Evolutionary conservation across 768 basidiomycete genomes (phyloP).

Genomic region (Pleurotus ostreatus): DNA sequence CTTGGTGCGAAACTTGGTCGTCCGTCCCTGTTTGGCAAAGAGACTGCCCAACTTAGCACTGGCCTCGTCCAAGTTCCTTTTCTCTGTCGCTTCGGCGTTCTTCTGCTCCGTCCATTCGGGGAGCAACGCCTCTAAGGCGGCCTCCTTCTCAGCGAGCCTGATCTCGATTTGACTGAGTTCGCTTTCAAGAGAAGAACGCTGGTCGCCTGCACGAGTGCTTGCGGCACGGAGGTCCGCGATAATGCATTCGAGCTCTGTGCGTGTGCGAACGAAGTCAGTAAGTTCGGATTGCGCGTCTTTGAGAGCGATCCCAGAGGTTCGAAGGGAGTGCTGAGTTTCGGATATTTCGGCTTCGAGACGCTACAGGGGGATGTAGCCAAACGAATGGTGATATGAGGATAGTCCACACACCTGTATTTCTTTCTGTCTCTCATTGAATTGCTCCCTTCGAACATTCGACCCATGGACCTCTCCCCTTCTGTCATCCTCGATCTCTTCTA

Average conservation of each 20-base stretch:
- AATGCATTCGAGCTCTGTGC: constrained; percentile 83
- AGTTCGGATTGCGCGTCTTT: constrained; percentile 80
- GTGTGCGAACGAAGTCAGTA: constrained; percentile 77
- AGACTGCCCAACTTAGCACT: constrained; percentile 68
- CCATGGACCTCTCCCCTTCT: constrained; percentile 78
- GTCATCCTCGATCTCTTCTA: constrained; percentile 86
- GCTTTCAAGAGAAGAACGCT: constrained; percentile 54
- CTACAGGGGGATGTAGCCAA: constrained; percentile 29
- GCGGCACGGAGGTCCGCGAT: constrained; percentile 74
- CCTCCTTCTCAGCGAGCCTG: constrained; percentile 63
- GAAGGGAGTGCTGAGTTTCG: constrained; percentile 62
- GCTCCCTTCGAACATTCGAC: constrained; percentile 76
- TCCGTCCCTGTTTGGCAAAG: constrained; percentile 88
- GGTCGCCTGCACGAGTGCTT: constrained; percentile 58
- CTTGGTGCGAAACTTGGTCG: constrained; percentile 79
- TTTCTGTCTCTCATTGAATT: constrained; percentile 80
- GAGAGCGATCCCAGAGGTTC: constrained; percentile 66
- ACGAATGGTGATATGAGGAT: neutral
- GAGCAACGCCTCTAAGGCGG: constrained; percentile 52
- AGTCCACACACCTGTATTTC: constrained; percentile 66
- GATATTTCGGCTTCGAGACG: constrained; percentile 70
- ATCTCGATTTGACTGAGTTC: constrained; percentile 61
- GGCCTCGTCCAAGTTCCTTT: constrained; percentile 69
- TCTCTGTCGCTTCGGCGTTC: constrained; percentile 46
- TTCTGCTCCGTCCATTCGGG: constrained; percentile 70